Evolutionary conservation across 2,329 filamentous ascomycete species (phyloP).

Genomic region (Emmonsiellopsis sp.): DNA sequence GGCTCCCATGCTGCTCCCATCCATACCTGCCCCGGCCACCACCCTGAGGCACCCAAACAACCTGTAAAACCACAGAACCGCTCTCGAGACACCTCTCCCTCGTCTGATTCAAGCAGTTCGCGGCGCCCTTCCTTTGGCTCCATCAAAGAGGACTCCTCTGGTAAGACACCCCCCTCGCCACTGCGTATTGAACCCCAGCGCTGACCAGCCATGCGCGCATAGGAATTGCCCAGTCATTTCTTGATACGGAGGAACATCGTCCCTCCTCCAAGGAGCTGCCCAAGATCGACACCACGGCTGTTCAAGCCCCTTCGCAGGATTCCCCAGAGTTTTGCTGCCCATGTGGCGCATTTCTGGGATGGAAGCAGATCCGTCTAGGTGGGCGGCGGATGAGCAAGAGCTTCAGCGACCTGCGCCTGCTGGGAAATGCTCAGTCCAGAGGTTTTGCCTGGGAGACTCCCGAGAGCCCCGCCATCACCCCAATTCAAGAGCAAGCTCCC

Average conservation of each 20-base stretch:
- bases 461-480: slow-evolving; percentile 10
- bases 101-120: slow-evolving; percentile 29
- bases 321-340: slow-evolving; percentile 37
- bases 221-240: slow-evolving; percentile 37
- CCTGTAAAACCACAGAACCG: slow-evolving; percentile 8
- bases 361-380: slow-evolving; percentile 38
- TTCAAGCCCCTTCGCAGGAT: slow-evolving; percentile 22
- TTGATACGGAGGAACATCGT: slow-evolving; percentile 28
- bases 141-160: slow-evolving; percentile 35
- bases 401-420: slow-evolving; percentile 32
- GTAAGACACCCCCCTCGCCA: slow-evolving; percentile 17
- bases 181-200: background rate
- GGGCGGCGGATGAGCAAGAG: slow-evolving; percentile 37
- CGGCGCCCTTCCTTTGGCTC: slow-evolving; percentile 35
- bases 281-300: slow-evolving; percentile 14
- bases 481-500: background rate
- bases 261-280: slow-evolving; percentile 20
- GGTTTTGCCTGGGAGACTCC: slow-evolving; percentile 36
- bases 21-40: background rate
- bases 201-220: background rate
- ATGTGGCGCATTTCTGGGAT: slow-evolving; percentile 36
- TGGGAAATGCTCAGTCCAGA: slow-evolving; percentile 26
- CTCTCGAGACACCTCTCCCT: slow-evolving; percentile 26
- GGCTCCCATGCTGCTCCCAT: background rate
- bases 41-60: background rate